Conservation (phyloP, 139 green algal genomes). For the Chlamydomonas eustigma region DNA sequence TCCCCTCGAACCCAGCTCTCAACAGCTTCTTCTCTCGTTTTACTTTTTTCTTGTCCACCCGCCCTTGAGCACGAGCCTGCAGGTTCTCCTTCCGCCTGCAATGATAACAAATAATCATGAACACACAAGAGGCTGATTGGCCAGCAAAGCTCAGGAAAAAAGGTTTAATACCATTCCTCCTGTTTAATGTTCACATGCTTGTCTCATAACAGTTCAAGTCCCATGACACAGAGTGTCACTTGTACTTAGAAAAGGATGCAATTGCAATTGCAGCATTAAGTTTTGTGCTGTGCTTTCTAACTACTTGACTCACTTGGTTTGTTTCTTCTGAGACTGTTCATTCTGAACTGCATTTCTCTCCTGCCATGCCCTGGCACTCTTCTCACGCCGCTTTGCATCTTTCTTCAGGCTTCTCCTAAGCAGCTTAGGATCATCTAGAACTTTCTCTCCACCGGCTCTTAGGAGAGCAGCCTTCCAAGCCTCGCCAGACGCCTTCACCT, state of each 20-base stretch:
- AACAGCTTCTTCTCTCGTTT: slow-evolving; percentile 80
- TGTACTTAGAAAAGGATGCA: too few relatives aligned
- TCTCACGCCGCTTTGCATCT: slow-evolving; percentile 65
- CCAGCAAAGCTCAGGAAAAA: too few relatives aligned
- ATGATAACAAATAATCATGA: too few relatives aligned
- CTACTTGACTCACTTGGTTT: neutral
- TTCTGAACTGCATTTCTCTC: slow-evolving; percentile 65
- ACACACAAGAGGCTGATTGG: too few relatives aligned
- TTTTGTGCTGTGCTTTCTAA: neutral
- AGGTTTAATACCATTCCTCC: too few relatives aligned
- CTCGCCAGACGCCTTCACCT: slow-evolving; percentile 20
- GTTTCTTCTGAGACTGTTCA: neutral
- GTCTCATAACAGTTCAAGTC: too few relatives aligned
- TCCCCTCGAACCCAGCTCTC: slow-evolving; percentile 80
- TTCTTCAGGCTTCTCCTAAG: slow-evolving; percentile 67
- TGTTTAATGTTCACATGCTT: too few relatives aligned
- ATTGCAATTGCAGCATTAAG: too few relatives aligned
- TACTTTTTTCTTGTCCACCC: slow-evolving; percentile 68
- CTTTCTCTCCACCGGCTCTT: slow-evolving; percentile 68
- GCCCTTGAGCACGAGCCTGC: slow-evolving; percentile 44
- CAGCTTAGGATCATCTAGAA: slow-evolving; percentile 87
- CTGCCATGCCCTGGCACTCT: slow-evolving; percentile 63
- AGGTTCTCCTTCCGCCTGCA: slow-evolving; percentile 71
- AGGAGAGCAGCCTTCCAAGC: slow-evolving; percentile 64
- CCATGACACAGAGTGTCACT: too few relatives aligned